A percentile compares a stretch with the other conserved stretches of the same genome.
These are phyloP conservation scores for Odontarrhena argentea DNA, from an alignment of 345 rosid species.

Conservation along the genomic window DNA sequence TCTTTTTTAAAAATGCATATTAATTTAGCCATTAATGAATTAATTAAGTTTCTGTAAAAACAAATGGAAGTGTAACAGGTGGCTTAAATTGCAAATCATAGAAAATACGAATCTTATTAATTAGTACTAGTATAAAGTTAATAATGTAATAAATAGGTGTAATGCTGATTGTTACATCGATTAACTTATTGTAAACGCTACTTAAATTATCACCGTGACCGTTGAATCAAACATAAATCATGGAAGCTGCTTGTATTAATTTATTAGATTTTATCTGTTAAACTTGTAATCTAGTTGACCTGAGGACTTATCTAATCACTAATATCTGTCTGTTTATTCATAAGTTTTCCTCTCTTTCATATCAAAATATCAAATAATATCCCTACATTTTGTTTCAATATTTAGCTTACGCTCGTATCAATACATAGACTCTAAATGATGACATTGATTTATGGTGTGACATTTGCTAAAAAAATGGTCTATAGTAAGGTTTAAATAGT, in stretches of 20 bases:
- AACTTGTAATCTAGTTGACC: slow-evolving; percentile 35
- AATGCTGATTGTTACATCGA: slow-evolving; percentile 35
- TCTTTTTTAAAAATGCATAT: background rate
- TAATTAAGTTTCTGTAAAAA: background rate
- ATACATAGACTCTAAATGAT: no score
- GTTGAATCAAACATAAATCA: slow-evolving; percentile 36
- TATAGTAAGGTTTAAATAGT: no score
- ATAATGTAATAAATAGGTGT: slow-evolving; percentile 4
- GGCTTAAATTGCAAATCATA: slow-evolving; percentile 10
- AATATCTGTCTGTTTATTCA: background rate
- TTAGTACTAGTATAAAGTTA: background rate
- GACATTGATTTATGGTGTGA: no score
- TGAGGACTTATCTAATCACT: slow-evolving; percentile 31
- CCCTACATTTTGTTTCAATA: background rate
- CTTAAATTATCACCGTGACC: slow-evolving; percentile 30
- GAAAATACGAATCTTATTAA: slow-evolving; percentile 9
- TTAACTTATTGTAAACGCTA: slow-evolving; percentile 32
- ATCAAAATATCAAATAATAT: background rate
- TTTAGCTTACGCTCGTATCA: background rate
- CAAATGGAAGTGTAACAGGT: slow-evolving; percentile 18
- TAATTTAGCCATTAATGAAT: background rate
- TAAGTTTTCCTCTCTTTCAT: background rate
- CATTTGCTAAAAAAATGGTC: no score
- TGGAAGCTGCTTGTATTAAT: slow-evolving; percentile 25
- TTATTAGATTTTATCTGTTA: slow-evolving; percentile 26